phyloP scores from a whole-genome alignment of 2,329 filamentous ascomycete genomes.

The Alternaria consortialis region DNA sequence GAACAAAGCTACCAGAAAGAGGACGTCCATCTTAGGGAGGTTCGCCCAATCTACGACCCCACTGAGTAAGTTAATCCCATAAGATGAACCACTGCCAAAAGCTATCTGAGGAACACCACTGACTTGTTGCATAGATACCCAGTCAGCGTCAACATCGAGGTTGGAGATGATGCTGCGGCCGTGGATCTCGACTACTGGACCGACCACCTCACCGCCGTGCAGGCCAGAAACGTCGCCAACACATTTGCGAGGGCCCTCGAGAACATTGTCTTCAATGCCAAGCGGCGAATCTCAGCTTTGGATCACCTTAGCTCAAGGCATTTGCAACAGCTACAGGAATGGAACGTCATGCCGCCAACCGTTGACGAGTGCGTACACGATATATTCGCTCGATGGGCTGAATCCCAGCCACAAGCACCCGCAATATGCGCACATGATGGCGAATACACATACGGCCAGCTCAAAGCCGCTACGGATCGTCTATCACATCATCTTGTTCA shows the following conservation, averaged over 20 bases:
- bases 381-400: constrained; percentile 36
- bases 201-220: constrained; percentile 42
- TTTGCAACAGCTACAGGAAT: constrained; percentile 38
- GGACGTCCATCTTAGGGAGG: constrained; percentile 51
- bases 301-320: constrained; percentile 53
- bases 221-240: constrained; percentile 44
- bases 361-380: constrained; percentile 45
- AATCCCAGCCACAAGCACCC: constrained; percentile 35
- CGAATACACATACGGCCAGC: constrained; percentile 44
- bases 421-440: constrained; percentile 48
- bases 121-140: constrained; percentile 41
- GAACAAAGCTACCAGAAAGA: constrained; percentile 30
- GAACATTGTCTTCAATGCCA: constrained; percentile 50
- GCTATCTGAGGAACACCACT: not conserved
- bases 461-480: constrained; percentile 35
- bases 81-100: not conserved
- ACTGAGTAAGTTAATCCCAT: constrained; percentile 47
- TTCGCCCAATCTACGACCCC: constrained; percentile 54
- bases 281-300: constrained; percentile 45
- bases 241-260: constrained; percentile 43
- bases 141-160: constrained; percentile 60
- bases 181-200: constrained; percentile 49
- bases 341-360: constrained; percentile 45
- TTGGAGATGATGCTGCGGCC: constrained; percentile 49
- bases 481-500: constrained; percentile 42